Conservation (phyloP, 2,329 filamentous ascomycete species). For the Paramyrothecium roridum region DNA sequence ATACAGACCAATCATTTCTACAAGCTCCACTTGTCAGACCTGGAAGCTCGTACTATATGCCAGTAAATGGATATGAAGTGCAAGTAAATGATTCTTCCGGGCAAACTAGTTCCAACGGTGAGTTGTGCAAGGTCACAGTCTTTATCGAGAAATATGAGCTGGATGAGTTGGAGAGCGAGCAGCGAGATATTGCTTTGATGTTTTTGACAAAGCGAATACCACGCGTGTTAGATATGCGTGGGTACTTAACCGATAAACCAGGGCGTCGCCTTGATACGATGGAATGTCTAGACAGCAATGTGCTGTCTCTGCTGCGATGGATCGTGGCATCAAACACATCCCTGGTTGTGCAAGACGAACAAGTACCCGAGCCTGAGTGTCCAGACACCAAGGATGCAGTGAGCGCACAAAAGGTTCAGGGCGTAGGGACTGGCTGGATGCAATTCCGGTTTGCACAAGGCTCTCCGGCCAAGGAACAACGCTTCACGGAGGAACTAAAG, state of each 20-base stretch:
- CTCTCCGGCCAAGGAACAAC: constrained; percentile 79
- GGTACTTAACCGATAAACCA: constrained; percentile 38
- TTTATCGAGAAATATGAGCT: constrained; percentile 20
- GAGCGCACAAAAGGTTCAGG: constrained; percentile 48
- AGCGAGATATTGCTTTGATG: constrained; percentile 24
- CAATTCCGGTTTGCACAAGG: constrained; percentile 90
- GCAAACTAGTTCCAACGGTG: not conserved
- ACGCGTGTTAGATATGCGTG: constrained; percentile 54
- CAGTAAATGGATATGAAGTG: too few species aligned
- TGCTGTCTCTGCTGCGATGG: constrained; percentile 73
- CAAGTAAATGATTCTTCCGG: too few species aligned
- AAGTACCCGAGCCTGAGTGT: constrained; percentile 18
- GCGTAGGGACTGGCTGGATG: constrained; percentile 60
- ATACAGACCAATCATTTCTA: not conserved
- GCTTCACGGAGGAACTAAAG: constrained; percentile 64
- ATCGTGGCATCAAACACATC: constrained; percentile 87
- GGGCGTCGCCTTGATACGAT: constrained; percentile 37
- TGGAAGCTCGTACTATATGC: too few species aligned
- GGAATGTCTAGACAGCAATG: constrained; percentile 60
- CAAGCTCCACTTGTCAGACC: too few species aligned
- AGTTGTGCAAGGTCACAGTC: constrained; percentile 8
- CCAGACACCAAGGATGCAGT: constrained; percentile 20
- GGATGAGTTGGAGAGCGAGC: constrained; percentile 9
- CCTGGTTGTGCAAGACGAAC: constrained; percentile 74
- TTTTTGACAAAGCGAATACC: constrained; percentile 59